Percentiles rank a stretch among this genome's conserved stretches.
phyloP scores from a whole-genome alignment of 768 basidiomycete species.

The Lactarius quietus region DNA sequence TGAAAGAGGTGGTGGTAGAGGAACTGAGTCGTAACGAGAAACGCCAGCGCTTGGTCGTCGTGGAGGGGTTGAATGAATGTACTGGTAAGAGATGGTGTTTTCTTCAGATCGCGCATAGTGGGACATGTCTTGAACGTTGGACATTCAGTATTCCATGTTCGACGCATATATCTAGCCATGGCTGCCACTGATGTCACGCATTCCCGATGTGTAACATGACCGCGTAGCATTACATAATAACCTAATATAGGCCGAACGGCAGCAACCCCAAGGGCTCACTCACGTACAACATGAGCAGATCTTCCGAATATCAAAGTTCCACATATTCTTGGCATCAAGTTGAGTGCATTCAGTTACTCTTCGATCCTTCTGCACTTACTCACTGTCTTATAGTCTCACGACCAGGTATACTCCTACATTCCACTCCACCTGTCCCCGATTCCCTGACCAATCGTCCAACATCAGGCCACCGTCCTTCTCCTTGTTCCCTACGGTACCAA shows the following conservation, averaged over 20 bases:
- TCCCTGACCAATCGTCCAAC: constrained; percentile 27
- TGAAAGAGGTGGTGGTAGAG: constrained; percentile 20
- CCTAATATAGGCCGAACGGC: not conserved
- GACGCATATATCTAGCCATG: not conserved
- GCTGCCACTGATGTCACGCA: not conserved
- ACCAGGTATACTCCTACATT: constrained; percentile 54
- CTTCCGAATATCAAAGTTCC: constrained; percentile 27
- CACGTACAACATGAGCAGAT: constrained; percentile 14
- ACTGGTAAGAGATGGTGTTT: constrained; percentile 21
- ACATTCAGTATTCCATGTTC: not conserved
- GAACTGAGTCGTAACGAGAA: constrained; percentile 15
- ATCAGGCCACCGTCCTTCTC: constrained; percentile 70
- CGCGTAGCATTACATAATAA: constrained; percentile 14
- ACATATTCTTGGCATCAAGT: constrained; percentile 89
- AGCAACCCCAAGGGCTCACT: not conserved
- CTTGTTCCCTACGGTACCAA: constrained; percentile 68
- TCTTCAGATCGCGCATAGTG: constrained; percentile 11
- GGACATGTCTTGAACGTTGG: constrained; percentile 13
- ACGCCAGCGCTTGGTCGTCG: constrained; percentile 24
- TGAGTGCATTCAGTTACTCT: constrained; percentile 27
- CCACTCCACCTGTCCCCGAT: constrained; percentile 13
- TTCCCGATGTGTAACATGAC: not conserved
- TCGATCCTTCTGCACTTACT: constrained; percentile 2
- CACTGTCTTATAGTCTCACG: constrained; percentile 60
- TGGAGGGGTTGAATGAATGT: constrained; percentile 19